A percentile compares a stretch with the other conserved stretches of the same genome.
phyloP scores from a whole-genome alignment of 495 filamentous ascomycete genomes.

The Astrothelium macrocarpum region DNA sequence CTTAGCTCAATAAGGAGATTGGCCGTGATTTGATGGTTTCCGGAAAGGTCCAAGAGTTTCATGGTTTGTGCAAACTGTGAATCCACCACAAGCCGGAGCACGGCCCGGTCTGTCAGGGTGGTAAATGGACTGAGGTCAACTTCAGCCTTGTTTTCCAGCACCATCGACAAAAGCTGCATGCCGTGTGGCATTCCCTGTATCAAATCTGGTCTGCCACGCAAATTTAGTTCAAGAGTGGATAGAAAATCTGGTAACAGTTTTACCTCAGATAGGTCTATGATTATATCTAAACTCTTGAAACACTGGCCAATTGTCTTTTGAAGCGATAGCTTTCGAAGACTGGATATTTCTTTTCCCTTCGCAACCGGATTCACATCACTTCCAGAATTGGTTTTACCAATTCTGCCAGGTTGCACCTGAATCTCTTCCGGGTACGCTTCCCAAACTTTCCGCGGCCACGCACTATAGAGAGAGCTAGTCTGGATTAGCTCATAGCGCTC shows the following conservation, averaged over 20 bases:
- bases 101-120: background rate
- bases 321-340: background rate
- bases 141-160: background rate
- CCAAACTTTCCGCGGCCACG: background rate
- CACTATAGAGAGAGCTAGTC: background rate
- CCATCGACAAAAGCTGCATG: background rate
- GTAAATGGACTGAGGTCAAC: slow-evolving; percentile 4
- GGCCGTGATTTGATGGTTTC: background rate
- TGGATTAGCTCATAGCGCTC: background rate
- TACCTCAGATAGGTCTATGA: background rate
- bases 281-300: background rate
- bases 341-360: background rate
- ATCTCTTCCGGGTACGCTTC: background rate
- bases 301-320: background rate
- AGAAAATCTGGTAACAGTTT: background rate
- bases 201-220: background rate
- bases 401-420: background rate
- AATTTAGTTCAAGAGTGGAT: background rate
- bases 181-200: background rate
- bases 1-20: background rate
- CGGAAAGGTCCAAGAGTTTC: background rate
- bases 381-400: background rate
- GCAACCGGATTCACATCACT: background rate
- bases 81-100: background rate
- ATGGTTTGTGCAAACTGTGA: background rate